Evolutionary conservation across 106 monocot species (phyloP), one percentile per base, ranked within the genome.

Genomic region (Dendrobium huoshanense): DNA sequence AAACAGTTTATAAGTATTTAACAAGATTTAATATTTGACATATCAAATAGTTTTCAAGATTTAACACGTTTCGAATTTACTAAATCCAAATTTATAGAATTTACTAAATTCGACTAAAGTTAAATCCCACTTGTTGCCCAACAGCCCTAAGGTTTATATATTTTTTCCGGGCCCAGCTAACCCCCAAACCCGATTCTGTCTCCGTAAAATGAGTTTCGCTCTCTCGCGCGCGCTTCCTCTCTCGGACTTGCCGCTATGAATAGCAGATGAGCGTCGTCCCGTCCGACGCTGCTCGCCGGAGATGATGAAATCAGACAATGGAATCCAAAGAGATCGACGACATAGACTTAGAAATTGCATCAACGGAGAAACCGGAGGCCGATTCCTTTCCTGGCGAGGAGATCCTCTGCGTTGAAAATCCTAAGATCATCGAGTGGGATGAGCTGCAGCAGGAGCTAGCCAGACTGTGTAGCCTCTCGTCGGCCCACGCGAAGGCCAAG

Each of bases 361-460:
- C 54, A 29, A 20, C 17, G 41, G 59, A 76, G 64, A 47, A 17
- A 78, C 7, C 41, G 67, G 82, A 31, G n/a, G 67, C 72, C 83
- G 79, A 44, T 56, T 47, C 80, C 44, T 51, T 64, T 77, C 64
- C 45, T 48, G 77, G 22, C 24, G 81, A 72, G 77, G 80, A 54
- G 58, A 84, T 85, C 59, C 43, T 65, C 51, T 85, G 79, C 55
- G 79, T 77, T 72, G 82, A 92, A 5, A 78, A 54, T 72, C 88
- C 93, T 75, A 94, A 88, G 83, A 78, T 94, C 44, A 68, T 94
- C 54, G 89, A 94, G 79, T 97, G 90, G 92, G 94, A 97, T 74
- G 97, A 97, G 75, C 82, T 97, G 82, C 92, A 94, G 90, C 90
- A 94, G 86, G 97, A 97, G 83, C 88, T 97, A 51, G 94, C 92